A percentile compares a stretch with the other conserved stretches of the same genome.
phyloP scores from a whole-genome alignment of 1,284 basidiomycete genomes.

The Malassezia slooffiae region DNA sequence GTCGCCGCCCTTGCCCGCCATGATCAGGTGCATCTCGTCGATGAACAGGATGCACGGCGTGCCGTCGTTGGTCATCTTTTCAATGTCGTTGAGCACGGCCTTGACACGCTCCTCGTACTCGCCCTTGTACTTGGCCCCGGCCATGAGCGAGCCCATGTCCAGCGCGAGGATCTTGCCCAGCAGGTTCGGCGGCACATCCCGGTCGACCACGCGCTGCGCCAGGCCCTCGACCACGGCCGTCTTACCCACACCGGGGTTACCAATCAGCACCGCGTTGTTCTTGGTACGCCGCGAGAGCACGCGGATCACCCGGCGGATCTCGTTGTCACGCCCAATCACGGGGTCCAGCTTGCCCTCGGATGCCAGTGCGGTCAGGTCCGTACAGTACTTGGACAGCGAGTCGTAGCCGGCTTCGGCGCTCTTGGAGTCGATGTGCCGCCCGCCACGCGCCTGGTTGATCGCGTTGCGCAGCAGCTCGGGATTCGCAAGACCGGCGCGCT shows the following conservation, averaged over 20 bases:
- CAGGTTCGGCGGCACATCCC: constrained; percentile 82
- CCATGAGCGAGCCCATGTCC: constrained; percentile 91
- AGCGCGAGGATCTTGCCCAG: constrained; percentile 66
- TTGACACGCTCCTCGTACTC: constrained; percentile 98
- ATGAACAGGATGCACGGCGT: constrained; percentile 83
- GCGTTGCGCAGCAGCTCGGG: constrained; percentile 66
- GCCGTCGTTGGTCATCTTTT: constrained; percentile 75
- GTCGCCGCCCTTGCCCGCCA: constrained; percentile 37
- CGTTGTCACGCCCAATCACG: constrained; percentile 51
- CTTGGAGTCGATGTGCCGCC: constrained; percentile 66
- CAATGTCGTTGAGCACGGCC: constrained; percentile 75
- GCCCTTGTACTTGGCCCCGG: constrained; percentile 88
- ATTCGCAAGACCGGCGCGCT: constrained; percentile 60
- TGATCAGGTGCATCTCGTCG: constrained; percentile 58
- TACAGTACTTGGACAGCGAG: constrained; percentile 47
- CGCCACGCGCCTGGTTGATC: constrained; percentile 67
- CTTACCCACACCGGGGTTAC: constrained; percentile 49
- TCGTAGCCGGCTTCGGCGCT: constrained; percentile 52
- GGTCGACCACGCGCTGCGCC: constrained; percentile 87
- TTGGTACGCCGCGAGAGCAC: constrained; percentile 56
- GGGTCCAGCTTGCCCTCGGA: constrained; percentile 53
- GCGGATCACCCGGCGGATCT: constrained; percentile 44
- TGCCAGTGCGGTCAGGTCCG: constrained; percentile 53
- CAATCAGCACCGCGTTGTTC: constrained; percentile 84
- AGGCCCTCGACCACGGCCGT: constrained; percentile 82